phyloP scores from a whole-genome alignment of 148 eudicot genomes.

The Diospyros kaki region DNA sequence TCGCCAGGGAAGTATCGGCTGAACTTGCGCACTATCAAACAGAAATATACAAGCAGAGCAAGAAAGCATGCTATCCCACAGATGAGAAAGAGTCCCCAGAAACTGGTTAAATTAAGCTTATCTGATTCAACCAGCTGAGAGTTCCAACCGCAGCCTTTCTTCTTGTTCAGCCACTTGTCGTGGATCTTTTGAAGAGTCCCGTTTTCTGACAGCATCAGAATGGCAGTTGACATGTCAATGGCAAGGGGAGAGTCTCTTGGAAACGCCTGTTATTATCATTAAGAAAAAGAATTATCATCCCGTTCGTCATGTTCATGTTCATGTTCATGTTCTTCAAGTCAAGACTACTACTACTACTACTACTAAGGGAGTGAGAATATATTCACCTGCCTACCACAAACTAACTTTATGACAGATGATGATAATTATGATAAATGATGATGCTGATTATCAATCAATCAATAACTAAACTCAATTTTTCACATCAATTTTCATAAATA shows the following conservation, averaged over 20 bases:
- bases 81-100: constrained; percentile 81
- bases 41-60: constrained; percentile 46
- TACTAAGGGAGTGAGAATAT: too few species aligned
- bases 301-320: too few species aligned
- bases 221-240: constrained; percentile 51
- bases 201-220: constrained; percentile 42
- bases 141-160: constrained; percentile 7
- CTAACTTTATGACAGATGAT: neutral
- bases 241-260: constrained; percentile 49
- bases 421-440: neutral
- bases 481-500: too few species aligned
- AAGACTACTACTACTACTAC: too few species aligned
- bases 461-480: too few species aligned
- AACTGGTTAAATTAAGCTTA: constrained; percentile 45
- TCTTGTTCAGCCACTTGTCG: constrained; percentile 27
- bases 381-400: neutral
- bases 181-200: constrained; percentile 42
- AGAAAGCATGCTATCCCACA: constrained; percentile 55
- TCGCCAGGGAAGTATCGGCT: constrained; percentile 21
- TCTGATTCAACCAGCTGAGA: constrained; percentile 22
- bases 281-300: neutral
- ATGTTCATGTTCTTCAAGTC: too few species aligned
- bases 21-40: constrained; percentile 37
- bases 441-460: neutral
- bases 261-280: constrained; percentile 35